Evolutionary conservation across 352 stramenopile genomes (phyloP).

Genomic region (Phytophthora agathidicida): DNA sequence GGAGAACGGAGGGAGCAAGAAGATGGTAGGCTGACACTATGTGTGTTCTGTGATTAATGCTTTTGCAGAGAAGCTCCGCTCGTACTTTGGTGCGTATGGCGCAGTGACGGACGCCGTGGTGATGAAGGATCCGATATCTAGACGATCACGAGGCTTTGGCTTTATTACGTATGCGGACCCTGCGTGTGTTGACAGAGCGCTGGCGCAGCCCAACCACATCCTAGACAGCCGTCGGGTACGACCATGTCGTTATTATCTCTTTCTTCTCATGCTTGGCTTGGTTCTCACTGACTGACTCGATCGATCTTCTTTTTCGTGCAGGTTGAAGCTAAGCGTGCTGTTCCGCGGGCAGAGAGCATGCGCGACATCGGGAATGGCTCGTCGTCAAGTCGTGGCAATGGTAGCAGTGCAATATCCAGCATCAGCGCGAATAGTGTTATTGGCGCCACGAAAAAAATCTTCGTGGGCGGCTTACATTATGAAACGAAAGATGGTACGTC

Average conservation of each 20-base stretch:
- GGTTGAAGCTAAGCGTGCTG: conserved; percentile 93
- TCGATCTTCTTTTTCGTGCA: conserved; percentile 34
- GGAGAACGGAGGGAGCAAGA: not conserved
- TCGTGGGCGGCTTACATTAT: conserved; percentile 93
- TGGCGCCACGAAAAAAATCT: conserved; percentile 92
- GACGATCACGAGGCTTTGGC: conserved; percentile 91
- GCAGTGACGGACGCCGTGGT: conserved; percentile 92
- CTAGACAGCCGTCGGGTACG: conserved; percentile 88
- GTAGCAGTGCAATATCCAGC: conserved; percentile 57
- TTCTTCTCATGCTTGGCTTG: not conserved
- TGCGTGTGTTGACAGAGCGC: conserved; percentile 86
- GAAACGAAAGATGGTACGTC: conserved; percentile 92
- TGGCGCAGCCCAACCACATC: conserved; percentile 90
- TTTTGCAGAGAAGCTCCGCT: conserved; percentile 85
- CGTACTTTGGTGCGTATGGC: conserved; percentile 91
- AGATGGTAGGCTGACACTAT: conserved; percentile 3
- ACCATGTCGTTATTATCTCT: conserved; percentile 3
- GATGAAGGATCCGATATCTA: conserved; percentile 94
- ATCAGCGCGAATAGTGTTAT: conserved; percentile 58
- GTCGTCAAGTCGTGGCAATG: conserved; percentile 59
- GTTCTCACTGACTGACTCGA: conserved; percentile 12
- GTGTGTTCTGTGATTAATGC: conserved; percentile 9
- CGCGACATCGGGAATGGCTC: conserved; percentile 60
- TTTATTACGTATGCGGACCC: conserved; percentile 94
- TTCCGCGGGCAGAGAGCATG: conserved; percentile 86